Percentiles rank a stretch among this genome's conserved stretches.
Evolutionary conservation across 164 flowering plant genomes (phyloP).

Genomic region (Tetracentron sinense): DNA sequence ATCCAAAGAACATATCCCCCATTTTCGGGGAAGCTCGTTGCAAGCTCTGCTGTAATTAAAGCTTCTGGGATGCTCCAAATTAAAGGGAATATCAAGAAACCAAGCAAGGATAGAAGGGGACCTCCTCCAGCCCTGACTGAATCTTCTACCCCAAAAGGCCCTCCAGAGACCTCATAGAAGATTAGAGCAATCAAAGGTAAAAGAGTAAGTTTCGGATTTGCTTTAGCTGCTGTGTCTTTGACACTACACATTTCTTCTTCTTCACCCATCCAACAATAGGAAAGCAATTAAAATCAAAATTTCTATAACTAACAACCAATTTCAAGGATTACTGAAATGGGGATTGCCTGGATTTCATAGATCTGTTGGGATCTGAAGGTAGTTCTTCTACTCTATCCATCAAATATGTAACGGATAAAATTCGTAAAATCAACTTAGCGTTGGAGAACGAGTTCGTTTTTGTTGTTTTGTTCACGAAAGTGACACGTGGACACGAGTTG

Average conservation of each 20-base stretch:
- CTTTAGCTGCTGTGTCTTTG: slow-evolving; percentile 17
- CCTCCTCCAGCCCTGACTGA: slow-evolving; percentile 83
- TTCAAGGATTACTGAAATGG: neutral
- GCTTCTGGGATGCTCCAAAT: slow-evolving; percentile 96
- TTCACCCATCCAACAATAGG: slow-evolving; percentile 32
- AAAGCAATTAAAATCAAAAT: neutral
- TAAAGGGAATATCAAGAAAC: slow-evolving; percentile 74
- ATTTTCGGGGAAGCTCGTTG: slow-evolving; percentile 78
- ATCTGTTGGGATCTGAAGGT: neutral
- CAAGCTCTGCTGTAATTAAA: slow-evolving; percentile 77
- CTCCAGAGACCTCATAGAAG: slow-evolving; percentile 92
- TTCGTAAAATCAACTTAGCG: no score
- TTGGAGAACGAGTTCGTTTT: no score
- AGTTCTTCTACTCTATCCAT: neutral
- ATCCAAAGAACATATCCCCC: slow-evolving; percentile 93
- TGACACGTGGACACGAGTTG: no score
- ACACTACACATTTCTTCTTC: slow-evolving; percentile 32
- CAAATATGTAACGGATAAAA: neutral
- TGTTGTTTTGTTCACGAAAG: no score
- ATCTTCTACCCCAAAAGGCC: slow-evolving; percentile 92
- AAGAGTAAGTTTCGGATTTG: slow-evolving; percentile 54
- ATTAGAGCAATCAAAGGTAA: slow-evolving; percentile 77
- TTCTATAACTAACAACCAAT: neutral
- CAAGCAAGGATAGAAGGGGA: slow-evolving; percentile 68
- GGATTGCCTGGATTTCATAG: neutral